These are phyloP conservation scores for Schizonepeta tenuifolia DNA, from an alignment of 257 asterid species.

Conservation along the genomic window DNA sequence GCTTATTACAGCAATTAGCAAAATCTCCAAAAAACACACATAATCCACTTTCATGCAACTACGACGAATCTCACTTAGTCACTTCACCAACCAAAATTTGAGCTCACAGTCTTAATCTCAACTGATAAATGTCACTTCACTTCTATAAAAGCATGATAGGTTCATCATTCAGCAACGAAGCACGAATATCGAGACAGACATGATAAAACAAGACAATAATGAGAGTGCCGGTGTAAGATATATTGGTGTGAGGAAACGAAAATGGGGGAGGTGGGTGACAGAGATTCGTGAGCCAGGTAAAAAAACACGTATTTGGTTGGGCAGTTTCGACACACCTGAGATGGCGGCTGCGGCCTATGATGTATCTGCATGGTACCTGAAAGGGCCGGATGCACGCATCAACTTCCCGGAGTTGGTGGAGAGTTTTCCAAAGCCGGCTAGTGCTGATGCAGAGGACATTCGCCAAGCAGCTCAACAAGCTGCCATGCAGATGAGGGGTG, in stretches of 20 bases:
- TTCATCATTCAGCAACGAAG: constrained; percentile 6
- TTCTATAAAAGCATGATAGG: constrained; percentile 25
- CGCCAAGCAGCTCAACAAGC: constrained; percentile 62
- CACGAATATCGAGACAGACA: not conserved
- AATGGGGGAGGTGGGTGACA: constrained; percentile 72
- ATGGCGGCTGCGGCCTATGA: constrained; percentile 77
- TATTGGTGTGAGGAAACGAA: constrained; percentile 51
- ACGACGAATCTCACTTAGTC: constrained; percentile 62
- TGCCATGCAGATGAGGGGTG: constrained; percentile 40
- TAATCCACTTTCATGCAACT: constrained; percentile 61
- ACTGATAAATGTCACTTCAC: not conserved
- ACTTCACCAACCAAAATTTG: constrained; percentile 29
- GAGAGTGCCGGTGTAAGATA: constrained; percentile 27
- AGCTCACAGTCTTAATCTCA: constrained; percentile 8
- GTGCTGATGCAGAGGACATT: constrained; percentile 43
- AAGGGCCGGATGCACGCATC: constrained; percentile 48
- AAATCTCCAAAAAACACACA: constrained; percentile 18
- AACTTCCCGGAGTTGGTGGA: constrained; percentile 54
- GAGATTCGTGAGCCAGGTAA: constrained; percentile 65
- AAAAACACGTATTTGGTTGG: constrained; percentile 63
- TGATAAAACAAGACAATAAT: constrained; percentile 29
- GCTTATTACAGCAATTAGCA: constrained; percentile 6
- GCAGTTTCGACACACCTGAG: constrained; percentile 59
- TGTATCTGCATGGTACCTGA: constrained; percentile 58
- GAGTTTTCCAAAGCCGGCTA: constrained; percentile 47